Evolutionary conservation across 2,329 filamentous ascomycete species (phyloP).

Genomic region (Thelonectria rubi): DNA sequence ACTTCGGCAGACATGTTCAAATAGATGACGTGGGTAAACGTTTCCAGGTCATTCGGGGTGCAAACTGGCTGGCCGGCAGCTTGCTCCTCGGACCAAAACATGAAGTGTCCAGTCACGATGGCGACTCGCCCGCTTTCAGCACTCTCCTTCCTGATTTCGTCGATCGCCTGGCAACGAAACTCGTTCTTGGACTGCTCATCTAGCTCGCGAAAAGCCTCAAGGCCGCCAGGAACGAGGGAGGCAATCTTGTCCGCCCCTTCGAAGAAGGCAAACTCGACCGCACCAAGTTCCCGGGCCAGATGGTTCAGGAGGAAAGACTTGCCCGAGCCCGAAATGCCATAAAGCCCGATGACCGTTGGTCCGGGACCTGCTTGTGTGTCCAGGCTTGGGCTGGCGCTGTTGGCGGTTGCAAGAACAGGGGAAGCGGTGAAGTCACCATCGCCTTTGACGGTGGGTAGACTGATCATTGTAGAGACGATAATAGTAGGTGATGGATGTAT

Average conservation of each 20-base stretch:
- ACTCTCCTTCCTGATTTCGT: slow-evolving; percentile 52
- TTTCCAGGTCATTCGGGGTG: slow-evolving; percentile 55
- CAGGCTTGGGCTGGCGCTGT: no score
- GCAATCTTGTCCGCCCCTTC: slow-evolving; percentile 63
- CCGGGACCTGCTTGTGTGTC: slow-evolving; percentile 34
- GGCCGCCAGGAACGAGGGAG: slow-evolving; percentile 54
- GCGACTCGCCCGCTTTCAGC: slow-evolving; percentile 45
- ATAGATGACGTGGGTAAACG: slow-evolving; percentile 68
- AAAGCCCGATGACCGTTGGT: slow-evolving; percentile 60
- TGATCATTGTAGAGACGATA: no score
- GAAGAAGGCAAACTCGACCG: slow-evolving; percentile 54
- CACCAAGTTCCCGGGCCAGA: slow-evolving; percentile 48
- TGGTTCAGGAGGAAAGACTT: slow-evolving; percentile 58
- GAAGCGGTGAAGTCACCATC: no score
- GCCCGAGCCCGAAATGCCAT: slow-evolving; percentile 63
- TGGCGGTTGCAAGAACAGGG: no score
- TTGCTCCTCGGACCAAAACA: slow-evolving; percentile 61
- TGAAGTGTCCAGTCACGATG: slow-evolving; percentile 64
- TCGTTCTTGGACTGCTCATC: slow-evolving; percentile 46
- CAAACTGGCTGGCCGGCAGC: slow-evolving; percentile 48
- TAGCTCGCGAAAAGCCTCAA: slow-evolving; percentile 57
- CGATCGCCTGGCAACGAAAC: slow-evolving; percentile 57
- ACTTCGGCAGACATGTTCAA: slow-evolving; percentile 52
- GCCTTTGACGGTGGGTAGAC: no score
- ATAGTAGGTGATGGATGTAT: no score